Evolutionary conservation across 192 early-diverging fungal species (phyloP), one percentile per base, ranked within the genome.

Genomic region (Piromyces sp.): DNA sequence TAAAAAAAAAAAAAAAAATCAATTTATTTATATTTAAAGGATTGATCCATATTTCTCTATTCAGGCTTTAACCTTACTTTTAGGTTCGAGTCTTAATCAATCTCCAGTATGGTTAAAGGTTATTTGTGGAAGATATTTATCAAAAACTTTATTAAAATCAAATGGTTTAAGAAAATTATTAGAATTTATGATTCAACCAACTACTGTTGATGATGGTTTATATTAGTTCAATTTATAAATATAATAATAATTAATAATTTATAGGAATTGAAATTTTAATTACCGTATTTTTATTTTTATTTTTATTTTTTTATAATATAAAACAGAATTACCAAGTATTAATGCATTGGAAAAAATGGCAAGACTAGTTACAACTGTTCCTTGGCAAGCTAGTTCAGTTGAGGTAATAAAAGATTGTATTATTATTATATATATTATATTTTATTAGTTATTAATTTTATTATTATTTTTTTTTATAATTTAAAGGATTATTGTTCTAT

Each of bases 101-200:
- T 85, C 84, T 2, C 90, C 91, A 4, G 81, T 80, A 19, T 96
- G 95, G 95, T 84, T 94, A 26, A 83, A 87, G 40, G 87, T 83
- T 17, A 83, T 93, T 36, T 94, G 94, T 81, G 90, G 92, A 0
- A 85, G 91, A 58, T 93, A 92, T 79, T 88, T 95, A 4, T 88
- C 93, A 2, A 89, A 92, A 30, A 88, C 94, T 33, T 79, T 96
- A 19, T 84, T 94, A 80, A 84, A 90, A 28, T 90, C 91, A 0
- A 85, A 84, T 33, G 95, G 95, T 16, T 89, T 92, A 0, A 87
- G 85, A 13, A 86, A 91, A 12, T 87, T 92, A 5, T 81, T 95
- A 19, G 90, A 94, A 80, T 95, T 91, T 83, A 87, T 94, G 33
- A 87, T 92, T n/a, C 51, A 68, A n/a, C 51, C 51, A 68, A 68